Conservation (phyloP, 371 early-diverging fungal species). For the Mucor lusitanicus region DNA sequence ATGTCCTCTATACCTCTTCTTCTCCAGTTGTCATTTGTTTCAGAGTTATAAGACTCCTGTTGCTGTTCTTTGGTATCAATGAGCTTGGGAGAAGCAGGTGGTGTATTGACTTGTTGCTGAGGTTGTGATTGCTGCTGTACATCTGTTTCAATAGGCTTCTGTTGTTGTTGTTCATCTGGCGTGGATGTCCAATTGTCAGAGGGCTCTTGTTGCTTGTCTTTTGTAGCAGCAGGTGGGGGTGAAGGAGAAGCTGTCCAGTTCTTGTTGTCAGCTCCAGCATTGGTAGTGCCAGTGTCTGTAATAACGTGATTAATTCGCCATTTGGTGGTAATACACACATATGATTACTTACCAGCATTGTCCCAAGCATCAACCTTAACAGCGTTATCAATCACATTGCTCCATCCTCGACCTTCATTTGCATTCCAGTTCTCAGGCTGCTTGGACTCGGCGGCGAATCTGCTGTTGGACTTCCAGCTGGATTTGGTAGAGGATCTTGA, state of each 20-base stretch:
- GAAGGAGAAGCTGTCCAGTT: not conserved
- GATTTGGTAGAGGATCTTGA: not conserved
- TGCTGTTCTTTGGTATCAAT: not conserved
- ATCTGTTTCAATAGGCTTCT: not conserved
- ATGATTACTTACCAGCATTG: not conserved
- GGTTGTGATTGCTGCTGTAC: not conserved
- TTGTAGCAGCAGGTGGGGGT: not conserved
- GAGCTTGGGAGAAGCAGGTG: not conserved
- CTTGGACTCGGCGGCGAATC: not conserved
- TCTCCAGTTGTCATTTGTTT: slow-evolving; percentile 16
- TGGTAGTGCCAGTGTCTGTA: not conserved
- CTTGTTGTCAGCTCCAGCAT: not conserved
- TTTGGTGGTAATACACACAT: not conserved
- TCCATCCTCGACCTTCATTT: not conserved
- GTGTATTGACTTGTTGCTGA: not conserved
- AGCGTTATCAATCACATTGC: not conserved
- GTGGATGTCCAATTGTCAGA: not conserved
- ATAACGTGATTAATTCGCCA: not conserved
- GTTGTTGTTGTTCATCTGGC: not conserved
- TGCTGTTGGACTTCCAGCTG: not conserved
- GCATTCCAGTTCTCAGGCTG: not conserved
- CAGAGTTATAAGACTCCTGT: not conserved
- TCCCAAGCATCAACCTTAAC: not conserved
- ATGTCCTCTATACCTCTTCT: not conserved
- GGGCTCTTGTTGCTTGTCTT: not conserved